Evolutionary conservation across 306 rosid genomes (phyloP), one percentile per base, ranked within the genome.

Genomic region (Vigna radiata): DNA sequence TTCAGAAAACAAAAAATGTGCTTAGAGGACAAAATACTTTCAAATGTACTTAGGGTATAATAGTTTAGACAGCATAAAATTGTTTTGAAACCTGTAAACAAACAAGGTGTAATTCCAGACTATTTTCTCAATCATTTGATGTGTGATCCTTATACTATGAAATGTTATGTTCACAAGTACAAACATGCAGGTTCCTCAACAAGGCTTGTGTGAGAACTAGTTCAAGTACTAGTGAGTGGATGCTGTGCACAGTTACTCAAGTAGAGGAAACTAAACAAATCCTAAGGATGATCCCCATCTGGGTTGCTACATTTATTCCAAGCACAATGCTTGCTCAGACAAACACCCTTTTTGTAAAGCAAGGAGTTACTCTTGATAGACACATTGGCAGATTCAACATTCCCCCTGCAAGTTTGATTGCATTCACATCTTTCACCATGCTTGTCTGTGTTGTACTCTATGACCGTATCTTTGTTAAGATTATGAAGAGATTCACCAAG

Each of bases 181-280:
- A 33, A 23, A 18, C 16, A 44, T 49, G 77, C 89, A 92, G 97
- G 63, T 87, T 88, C 69, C 85, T 87, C 0, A 83, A 87, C 85
- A 90, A 90, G 83, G 93, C 94, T 1, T 82, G 91, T 4, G 91
- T 87, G 13, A 78, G 53, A 27, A 87, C 29, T 6, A 69, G 66
- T 16, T 16, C 84, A 52, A 18, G 59, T 23, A 79, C 75, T 41
- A 68, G 71, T 68, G 86, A 84, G n/a, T 85, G 91, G 94, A 78
- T 48, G 76, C 76, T 80, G 19, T 84, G 94, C 70, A 29, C 96
- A 17, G 87, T 89, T 56, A 93, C 92, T 15, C 96, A 90, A 78
- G 96, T 90, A 0, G 92, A 92, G 79, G 94, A 92, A 80, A 90
- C 96, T 9, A 92, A 90, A 71, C 92, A 90, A 85, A 92, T 92